Evolutionary conservation across 768 basidiomycete species (phyloP), one percentile per base, ranked within the genome.

Genomic region (Boletus subparvulus): DNA sequence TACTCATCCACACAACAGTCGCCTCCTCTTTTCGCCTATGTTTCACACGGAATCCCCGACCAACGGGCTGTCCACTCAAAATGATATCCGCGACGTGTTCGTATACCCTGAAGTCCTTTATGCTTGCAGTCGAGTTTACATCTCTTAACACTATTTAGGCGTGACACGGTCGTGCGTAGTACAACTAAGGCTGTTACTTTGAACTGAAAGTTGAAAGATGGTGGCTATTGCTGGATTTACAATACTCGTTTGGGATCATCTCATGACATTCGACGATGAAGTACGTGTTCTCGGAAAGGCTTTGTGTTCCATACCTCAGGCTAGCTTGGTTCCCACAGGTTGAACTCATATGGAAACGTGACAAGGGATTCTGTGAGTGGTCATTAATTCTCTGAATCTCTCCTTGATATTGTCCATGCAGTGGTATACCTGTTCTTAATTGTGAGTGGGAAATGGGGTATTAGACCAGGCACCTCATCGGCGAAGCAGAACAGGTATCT

Each of bases 401-500:
- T 37, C 24, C 7, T 33, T 54, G 32, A 54, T 44, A 30, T 44
- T 13, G 10, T 35, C 19, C 24, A 12, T 36, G n/a, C 32, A 77
- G 76, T 70, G 47, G 56, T 61, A 19, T 75, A 62, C 35, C 61
- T 78, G 32, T 78, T 78, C 55, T 60, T 77, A 16, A 21, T 78
- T 35, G 77, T 77, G 61, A 47, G 75, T 57, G 3, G 9, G 42
- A 40, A 41, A 21, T 17, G 4, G 17, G 14, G 5, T 35, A 40
- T 45, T 11, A 33, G 21, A 35, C 32, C 37, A 16, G 10, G 7
- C 8, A 21, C 47, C 35, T 50, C 45, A 58, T n/a, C 1, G 9
- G 37, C 6, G 14, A 39, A 35, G 41, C 50, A 87, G 84, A 87
- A 86, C 61, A 80, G 85, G 26, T 87, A 87, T 61, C 69, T 86